Percentiles rank a stretch among this genome's conserved stretches.
Evolutionary conservation across 2,329 filamentous ascomycete genomes (phyloP).

Genomic region (Fusarium longipes): DNA sequence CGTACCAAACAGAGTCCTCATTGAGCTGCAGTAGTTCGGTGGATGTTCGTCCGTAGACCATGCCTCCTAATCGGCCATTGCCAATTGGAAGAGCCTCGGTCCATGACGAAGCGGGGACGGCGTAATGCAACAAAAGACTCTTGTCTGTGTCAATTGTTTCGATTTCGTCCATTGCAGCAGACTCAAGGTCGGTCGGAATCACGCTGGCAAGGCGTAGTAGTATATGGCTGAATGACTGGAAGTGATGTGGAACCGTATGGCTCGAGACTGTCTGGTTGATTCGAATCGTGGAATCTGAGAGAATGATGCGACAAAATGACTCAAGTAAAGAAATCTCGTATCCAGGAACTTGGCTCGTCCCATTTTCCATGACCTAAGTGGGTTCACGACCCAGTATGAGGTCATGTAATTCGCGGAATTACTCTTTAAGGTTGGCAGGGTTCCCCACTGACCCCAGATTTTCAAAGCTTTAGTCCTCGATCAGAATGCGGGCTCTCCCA

Average conservation of each 20-base stretch:
- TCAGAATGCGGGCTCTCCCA: neutral
- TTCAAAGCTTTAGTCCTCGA: neutral
- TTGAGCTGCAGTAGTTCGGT: constrained; percentile 58
- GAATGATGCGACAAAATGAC: neutral
- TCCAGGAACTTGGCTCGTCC: neutral
- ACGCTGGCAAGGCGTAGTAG: neutral
- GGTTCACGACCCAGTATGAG: neutral
- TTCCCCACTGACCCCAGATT: constrained; percentile 4
- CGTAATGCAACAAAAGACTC: constrained; percentile 39
- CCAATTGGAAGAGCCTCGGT: constrained; percentile 59
- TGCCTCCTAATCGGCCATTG: constrained; percentile 58
- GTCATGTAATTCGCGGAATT: neutral
- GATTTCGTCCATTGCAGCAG: constrained; percentile 6
- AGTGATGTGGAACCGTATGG: neutral
- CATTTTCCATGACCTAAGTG: neutral
- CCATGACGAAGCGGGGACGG: constrained; percentile 42
- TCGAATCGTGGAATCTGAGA: neutral
- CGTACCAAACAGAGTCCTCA: constrained; percentile 62
- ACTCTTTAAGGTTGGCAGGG: constrained; percentile 2
- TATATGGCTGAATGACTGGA: neutral
- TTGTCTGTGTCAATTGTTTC: neutral
- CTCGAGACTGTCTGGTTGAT: neutral
- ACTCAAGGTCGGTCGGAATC: too few species aligned
- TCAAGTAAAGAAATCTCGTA: neutral
- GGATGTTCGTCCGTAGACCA: constrained; percentile 57